Conservation (phyloP, 2,329 filamentous ascomycete genomes). For the Fusarium pseudocircinatum region DNA sequence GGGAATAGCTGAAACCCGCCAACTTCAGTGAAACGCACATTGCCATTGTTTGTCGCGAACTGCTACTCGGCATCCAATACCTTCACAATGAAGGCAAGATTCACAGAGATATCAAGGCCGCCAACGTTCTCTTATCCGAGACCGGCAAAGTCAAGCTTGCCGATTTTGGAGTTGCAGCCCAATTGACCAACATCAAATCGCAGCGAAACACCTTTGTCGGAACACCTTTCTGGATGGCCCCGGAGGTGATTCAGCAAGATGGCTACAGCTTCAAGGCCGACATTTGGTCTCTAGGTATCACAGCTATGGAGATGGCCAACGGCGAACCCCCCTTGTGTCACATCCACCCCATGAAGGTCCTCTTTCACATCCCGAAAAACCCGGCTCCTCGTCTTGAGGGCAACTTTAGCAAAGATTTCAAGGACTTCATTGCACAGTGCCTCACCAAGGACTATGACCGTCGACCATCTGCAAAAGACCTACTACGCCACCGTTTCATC, state of each 20-base stretch:
- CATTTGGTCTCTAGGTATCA: conserved; percentile 93
- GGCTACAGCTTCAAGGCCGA: conserved; percentile 88
- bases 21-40: conserved; percentile 90
- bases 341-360: conserved; percentile 91
- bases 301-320: conserved; percentile 87
- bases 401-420: conserved; percentile 88
- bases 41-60: conserved; percentile 91
- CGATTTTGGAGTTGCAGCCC: conserved; percentile 96
- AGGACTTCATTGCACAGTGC: conserved; percentile 91
- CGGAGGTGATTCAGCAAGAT: conserved; percentile 91
- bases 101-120: conserved; percentile 95
- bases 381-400: conserved; percentile 86
- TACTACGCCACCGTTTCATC: conserved; percentile 90
- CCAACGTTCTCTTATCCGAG: conserved; percentile 93
- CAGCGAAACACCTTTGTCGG: conserved; percentile 98
- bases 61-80: conserved; percentile 90
- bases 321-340: conserved; percentile 89
- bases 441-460: conserved; percentile 91
- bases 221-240: conserved; percentile 97
- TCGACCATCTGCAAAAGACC: conserved; percentile 84
- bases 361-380: conserved; percentile 92
- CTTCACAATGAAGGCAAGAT: conserved; percentile 95
- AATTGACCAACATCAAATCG: conserved; percentile 97
- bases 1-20: conserved; percentile 81
- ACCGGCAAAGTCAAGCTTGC: conserved; percentile 92